Evolutionary conservation across 441 rosid species (phyloP).

Genomic region (Geranium incanum): DNA sequence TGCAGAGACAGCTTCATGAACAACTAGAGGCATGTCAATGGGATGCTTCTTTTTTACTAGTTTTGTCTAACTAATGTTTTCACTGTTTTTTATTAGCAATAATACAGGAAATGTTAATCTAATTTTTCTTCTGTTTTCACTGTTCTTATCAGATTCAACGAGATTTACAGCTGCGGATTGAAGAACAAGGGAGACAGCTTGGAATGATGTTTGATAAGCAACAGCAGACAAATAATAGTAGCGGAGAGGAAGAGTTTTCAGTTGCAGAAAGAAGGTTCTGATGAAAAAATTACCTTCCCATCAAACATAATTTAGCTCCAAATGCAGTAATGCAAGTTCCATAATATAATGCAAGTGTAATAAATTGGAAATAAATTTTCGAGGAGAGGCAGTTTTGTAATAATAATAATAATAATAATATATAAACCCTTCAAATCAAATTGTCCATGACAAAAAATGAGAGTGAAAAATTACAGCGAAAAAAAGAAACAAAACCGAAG

Average conservation of each 20-base stretch:
- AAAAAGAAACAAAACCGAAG: neutral
- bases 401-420: neutral
- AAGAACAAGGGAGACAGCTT: slow-evolving; percentile 81
- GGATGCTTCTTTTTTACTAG: neutral
- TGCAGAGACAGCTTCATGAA: slow-evolving; percentile 79
- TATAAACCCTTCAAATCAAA: neutral
- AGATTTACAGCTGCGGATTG: slow-evolving; percentile 62
- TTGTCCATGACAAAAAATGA: too few relatives aligned
- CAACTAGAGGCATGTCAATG: slow-evolving; percentile 65
- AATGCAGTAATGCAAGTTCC: neutral
- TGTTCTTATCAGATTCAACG: slow-evolving; percentile 50
- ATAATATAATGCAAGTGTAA: neutral
- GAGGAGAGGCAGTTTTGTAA: too few relatives aligned
- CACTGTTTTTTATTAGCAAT: neutral
- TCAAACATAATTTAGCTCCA: slow-evolving; percentile 54
- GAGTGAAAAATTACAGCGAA: neutral
- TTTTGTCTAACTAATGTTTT: neutral
- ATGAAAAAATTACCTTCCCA: slow-evolving; percentile 26
- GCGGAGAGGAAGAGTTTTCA: slow-evolving; percentile 36
- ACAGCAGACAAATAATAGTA: slow-evolving; percentile 35
- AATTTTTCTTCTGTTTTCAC: neutral
- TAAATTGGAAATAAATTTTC: too few relatives aligned
- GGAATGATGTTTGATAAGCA: slow-evolving; percentile 77
- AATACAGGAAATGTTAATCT: too few relatives aligned
- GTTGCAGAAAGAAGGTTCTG: neutral